phyloP scores from a whole-genome alignment of 345 rosid species.

The Nasturtium officinale region DNA sequence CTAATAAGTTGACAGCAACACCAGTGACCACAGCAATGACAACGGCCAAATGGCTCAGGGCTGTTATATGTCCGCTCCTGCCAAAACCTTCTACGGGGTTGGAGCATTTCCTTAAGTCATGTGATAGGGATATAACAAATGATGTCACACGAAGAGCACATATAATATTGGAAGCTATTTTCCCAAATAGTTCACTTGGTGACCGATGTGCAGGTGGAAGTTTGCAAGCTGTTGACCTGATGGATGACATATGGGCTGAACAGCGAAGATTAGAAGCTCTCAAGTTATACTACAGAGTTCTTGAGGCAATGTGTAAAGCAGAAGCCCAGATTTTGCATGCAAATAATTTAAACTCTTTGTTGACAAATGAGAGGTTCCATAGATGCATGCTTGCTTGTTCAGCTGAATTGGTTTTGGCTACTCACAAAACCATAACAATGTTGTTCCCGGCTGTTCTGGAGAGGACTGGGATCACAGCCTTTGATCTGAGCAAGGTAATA shows the following conservation, averaged over 20 bases:
- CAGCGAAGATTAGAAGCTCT: slow-evolving; percentile 84
- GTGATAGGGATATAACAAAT: slow-evolving; percentile 79
- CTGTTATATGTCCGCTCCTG: slow-evolving; percentile 75
- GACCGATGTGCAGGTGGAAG: slow-evolving; percentile 66
- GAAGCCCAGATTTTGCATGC: slow-evolving; percentile 85
- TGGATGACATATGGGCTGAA: slow-evolving; percentile 97
- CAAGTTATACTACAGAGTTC: slow-evolving; percentile 86
- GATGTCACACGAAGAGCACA: slow-evolving; percentile 81
- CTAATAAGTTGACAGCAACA: slow-evolving; percentile 65
- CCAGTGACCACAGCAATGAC: slow-evolving; percentile 95
- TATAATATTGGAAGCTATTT: slow-evolving; percentile 89
- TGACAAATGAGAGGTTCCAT: slow-evolving; percentile 94
- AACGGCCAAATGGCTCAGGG: slow-evolving; percentile 97
- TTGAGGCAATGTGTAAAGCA: slow-evolving; percentile 95
- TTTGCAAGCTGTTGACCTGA: slow-evolving; percentile 70
- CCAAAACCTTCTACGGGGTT: slow-evolving; percentile 76
- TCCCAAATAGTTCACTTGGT: slow-evolving; percentile 71
- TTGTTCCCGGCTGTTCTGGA: slow-evolving; percentile 95
- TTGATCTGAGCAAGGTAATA: slow-evolving; percentile 98
- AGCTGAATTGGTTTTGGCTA: slow-evolving; percentile 93
- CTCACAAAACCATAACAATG: slow-evolving; percentile 92
- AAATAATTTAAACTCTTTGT: slow-evolving; percentile 78
- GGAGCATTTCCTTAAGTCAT: slow-evolving; percentile 68
- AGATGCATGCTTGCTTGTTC: slow-evolving; percentile 98
- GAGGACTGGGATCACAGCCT: slow-evolving; percentile 95